Base-by-base conservation (phyloP, 306 rosid genomes). In the Fragaria ananassa region DNA sequence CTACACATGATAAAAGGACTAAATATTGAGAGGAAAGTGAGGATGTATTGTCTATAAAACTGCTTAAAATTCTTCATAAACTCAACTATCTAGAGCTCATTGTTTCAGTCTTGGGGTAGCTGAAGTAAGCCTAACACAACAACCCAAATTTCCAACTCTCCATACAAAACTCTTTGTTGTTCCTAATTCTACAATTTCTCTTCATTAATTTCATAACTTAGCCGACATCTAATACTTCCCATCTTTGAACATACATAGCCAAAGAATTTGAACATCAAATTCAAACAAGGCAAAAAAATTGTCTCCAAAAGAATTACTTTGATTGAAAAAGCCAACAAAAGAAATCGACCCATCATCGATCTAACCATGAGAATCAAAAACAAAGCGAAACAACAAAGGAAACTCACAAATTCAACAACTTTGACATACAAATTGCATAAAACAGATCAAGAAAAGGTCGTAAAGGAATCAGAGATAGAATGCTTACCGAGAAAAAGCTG, bases 401-500 rank as follows among this genome's bases (percentile, higher is more conserved):
- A 60, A 45, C n/a, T 35, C 18, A 70, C 5, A 46, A 70, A 58
- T 58, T 45, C 5, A 46, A 74, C 8, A 61, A 29, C 60, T 68
- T 56, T 19, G 15, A 2, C 68, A 18, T 4, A 69, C 23, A 68
- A 7, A 56, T 47, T 62, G 14, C 18, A 49, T 46, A 49, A 44
- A 72, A 12, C 45, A 71, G 34, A 62, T 70, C 8, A 47, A 19
- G 13, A 19, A 19, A 17, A 18, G 17, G 11, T 6, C 0, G 21
- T 18, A 0, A 23, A 2, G 57, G 13, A 6, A 10, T 49, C 49
- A 15, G 39, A 29, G 44, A 25, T 19, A 27, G 54, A 42, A 6
- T 17, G 47, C 78, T 25, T 79, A 79, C 82, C 82, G 29, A 29
- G 58, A 31, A 61, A 58, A 19, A 1, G 78, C 53, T 6, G 60